Evolutionary conservation across 805 yeast species (phyloP), one percentile per base, ranked within the genome.

Genomic region (Teunomyces gatunensis): DNA sequence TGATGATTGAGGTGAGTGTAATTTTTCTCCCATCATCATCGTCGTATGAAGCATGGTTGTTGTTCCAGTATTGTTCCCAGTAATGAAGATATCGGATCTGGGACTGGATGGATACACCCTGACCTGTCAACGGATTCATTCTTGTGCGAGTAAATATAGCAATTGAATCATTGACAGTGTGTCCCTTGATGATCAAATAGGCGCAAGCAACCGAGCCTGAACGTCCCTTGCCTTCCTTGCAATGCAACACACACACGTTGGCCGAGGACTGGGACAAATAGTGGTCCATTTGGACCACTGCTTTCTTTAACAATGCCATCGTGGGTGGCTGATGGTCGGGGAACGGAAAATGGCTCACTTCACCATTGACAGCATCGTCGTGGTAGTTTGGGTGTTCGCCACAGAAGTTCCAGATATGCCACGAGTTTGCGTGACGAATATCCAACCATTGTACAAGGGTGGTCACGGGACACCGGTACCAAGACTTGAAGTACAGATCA

Each of bases 171-270:
- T 67, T 63, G 11, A 75, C 68, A 0, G 73, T 10, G 4, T 39
- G 28, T 3, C n/a, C 33, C 15, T 43, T 28, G 5, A 50, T 48
- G 9, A 34, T 33, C 51, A 91, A 63, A 58, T 81, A 86, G 0
- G 90, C 88, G 50, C 87, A 80, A 5, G 79, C 78, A 1, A 89
- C 65, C 1, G 90, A 76, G 0, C 98, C 97, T 0, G 96, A 84
- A 23, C 98, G 71, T 0, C 98, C 98, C 64, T 89, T 90, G 0
- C 98, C 98, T 53, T 88, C 87, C 58, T 86, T 83, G 61, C 98
- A 92, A 61, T 92, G 97, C 6, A 92, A 63, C 0, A 87, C 74
- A 0, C 87, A 90, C 2, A 85, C 82, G 47, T 77, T 74, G 0
- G 64, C 48, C 0, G 66, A 55, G 17, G 62, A 54, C 12, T 37